Conservation (phyloP, 2,329 filamentous ascomycete species). For the Penicillium sp. region DNA sequence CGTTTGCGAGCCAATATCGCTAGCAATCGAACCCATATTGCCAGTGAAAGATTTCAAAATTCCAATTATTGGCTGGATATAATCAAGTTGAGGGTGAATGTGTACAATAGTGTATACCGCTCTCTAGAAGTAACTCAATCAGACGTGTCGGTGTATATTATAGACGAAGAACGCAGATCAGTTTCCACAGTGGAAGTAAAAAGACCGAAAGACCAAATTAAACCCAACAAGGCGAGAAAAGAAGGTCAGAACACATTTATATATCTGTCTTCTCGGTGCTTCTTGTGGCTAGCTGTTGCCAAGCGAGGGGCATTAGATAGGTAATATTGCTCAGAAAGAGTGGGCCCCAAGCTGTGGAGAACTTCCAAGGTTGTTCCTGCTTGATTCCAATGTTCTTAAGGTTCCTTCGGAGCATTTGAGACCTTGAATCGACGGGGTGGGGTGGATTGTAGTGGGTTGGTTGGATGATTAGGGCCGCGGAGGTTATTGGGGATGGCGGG, state of each 20-base stretch:
- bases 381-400: slow-evolving; percentile 5
- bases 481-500: slow-evolving; percentile 7
- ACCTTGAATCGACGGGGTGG: background rate
- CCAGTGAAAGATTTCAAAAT: background rate
- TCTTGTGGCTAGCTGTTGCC: background rate
- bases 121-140: background rate
- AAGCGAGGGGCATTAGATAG: background rate
- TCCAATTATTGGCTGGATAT: background rate
- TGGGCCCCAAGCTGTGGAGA: background rate
- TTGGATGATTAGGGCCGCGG: background rate
- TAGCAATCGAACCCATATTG: slow-evolving; percentile 4
- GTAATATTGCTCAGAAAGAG: background rate
- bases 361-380: slow-evolving; percentile 10
- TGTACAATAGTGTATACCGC: background rate
- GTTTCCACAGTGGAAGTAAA: background rate
- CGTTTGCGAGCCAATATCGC: slow-evolving; percentile 7
- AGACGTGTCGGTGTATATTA: background rate
- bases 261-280: background rate
- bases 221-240: background rate
- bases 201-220: background rate
- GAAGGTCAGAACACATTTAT: background rate
- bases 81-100: background rate
- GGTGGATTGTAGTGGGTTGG: background rate
- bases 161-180: background rate
- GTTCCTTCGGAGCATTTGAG: background rate